Base-by-base conservation (phyloP, 2,329 filamentous ascomycete species). In the Diplocarpon rosae region DNA sequence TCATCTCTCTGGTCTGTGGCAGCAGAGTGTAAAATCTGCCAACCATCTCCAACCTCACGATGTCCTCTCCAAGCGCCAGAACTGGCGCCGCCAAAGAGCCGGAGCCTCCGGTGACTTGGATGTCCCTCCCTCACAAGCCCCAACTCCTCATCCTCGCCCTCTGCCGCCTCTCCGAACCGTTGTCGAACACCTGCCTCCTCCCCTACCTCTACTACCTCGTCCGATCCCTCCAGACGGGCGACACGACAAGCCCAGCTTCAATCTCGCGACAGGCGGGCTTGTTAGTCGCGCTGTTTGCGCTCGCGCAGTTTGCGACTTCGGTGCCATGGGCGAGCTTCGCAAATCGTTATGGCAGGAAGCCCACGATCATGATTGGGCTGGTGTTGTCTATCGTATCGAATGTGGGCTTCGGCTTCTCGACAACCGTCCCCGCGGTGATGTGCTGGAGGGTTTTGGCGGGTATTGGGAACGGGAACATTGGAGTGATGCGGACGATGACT, bases 311-410 rank as follows among this genome's bases (percentile, higher is more conserved):
- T 57, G 59, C 85, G 16, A 93, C 86, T 1, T 85, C 85, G 2
- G 80, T 94, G 62, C 63, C 86, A 48, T 94, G 87, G 87, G 87
- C 87, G 0, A 71, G 82, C 0, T 65, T 88, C 3, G 78, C 82
- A 6, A 74, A 79, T 56, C 68, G 66, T 44, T 72, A 75, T 46
- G 88, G 87, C 1, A 73, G 87, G 39, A 94, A 94, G 63, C 74
- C 72, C 13, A 84, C 92, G 12, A 69, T 95, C 14, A 65, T 93
- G 42, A 77, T 93, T 42, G 87, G 88, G 0, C 65, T 94, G 24
- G 56, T 78, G 2, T 73, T 80, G 14, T 52, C 52, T 16, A 65
- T 75, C 1, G 43, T 78, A 13, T 69, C 75, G 0, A 80, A 75
- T 0, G 67, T 72, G 0, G 63, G 85, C 1, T 92, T 90, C 53